These are phyloP conservation scores for Globisporangium radiosum DNA, from an alignment of 352 stramenopile genomes.

Conservation along the genomic window DNA sequence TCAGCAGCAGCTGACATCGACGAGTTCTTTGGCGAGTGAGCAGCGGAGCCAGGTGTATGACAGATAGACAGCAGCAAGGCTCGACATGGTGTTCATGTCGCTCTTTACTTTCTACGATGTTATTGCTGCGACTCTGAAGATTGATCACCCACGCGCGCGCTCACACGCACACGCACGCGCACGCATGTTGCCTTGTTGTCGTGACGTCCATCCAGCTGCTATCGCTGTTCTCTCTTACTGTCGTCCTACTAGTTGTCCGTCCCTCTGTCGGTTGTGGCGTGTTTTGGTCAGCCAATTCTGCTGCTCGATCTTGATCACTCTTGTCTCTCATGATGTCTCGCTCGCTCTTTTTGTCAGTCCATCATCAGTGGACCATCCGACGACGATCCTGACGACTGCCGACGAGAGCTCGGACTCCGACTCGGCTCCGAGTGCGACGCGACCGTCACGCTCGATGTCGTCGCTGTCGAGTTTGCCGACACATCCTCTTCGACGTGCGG, in stretches of 20 bases:
- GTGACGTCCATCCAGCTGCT: no score
- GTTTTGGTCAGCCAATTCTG: no score
- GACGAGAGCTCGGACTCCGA: constrained; percentile 18
- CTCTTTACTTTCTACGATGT: constrained; percentile 8
- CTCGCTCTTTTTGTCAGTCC: constrained; percentile 15
- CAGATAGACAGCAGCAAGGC: neutral
- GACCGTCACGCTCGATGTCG: constrained; percentile 16
- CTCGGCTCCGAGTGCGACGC: constrained; percentile 14
- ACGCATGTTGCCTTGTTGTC: neutral
- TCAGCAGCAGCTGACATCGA: neutral
- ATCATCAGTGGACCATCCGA: constrained; percentile 24
- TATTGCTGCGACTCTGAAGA: constrained; percentile 4
- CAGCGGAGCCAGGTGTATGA: no score
- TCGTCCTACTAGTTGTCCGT: no score
- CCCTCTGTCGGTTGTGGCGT: no score
- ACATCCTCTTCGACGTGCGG: neutral
- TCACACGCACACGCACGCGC: neutral
- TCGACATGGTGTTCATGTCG: neutral
- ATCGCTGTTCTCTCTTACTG: no score
- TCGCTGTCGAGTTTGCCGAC: constrained; percentile 6
- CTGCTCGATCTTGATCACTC: neutral
- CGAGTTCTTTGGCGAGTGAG: constrained; percentile 13
- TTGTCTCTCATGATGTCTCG: neutral
- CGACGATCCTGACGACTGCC: constrained; percentile 20
- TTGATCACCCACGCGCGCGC: neutral